Evolutionary conservation across 2,329 filamentous ascomycete species (phyloP).

Genomic region (Nannizziopsis arthrosporioides): DNA sequence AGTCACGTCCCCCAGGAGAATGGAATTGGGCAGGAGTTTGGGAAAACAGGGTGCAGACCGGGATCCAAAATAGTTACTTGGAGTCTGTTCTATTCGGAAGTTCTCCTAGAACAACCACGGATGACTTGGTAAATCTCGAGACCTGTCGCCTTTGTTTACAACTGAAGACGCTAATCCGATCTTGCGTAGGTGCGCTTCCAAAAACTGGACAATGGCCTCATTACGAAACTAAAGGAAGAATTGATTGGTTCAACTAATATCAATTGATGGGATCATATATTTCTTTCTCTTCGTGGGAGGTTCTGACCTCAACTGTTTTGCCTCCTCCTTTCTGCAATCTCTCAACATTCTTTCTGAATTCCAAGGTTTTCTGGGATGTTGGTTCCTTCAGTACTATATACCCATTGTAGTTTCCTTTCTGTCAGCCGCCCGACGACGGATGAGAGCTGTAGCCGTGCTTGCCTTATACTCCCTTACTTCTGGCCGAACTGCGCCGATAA

Average conservation of each 20-base stretch:
- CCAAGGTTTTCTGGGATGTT: too few species aligned
- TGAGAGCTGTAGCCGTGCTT: constrained; percentile 3
- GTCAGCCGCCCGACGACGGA: too few species aligned
- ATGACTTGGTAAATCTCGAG: constrained; percentile 56
- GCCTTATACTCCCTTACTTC: neutral
- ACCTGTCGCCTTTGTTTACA: neutral
- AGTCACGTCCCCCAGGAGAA: constrained; percentile 55
- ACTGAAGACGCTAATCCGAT: constrained; percentile 3
- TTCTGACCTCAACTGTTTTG: neutral
- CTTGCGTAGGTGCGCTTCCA: constrained; percentile 30
- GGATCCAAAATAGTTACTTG: constrained; percentile 62
- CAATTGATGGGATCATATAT: neutral
- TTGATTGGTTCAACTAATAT: constrained; percentile 20
- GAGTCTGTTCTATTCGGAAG: constrained; percentile 69
- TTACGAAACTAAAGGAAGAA: constrained; percentile 28
- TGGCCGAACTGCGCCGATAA: too few species aligned
- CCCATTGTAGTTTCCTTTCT: constrained; percentile 10
- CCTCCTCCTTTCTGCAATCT: neutral
- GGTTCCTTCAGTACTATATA: constrained; percentile 3
- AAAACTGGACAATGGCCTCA: constrained; percentile 25
- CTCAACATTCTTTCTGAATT: neutral
- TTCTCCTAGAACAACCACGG: constrained; percentile 41
- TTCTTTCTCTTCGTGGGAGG: neutral
- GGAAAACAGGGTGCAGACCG: constrained; percentile 76
- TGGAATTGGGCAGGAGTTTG: constrained; percentile 99